Conservation (phyloP, 176 grass and related monocot genomes). For the sorghum (Sorghum bicolor) region DNA sequence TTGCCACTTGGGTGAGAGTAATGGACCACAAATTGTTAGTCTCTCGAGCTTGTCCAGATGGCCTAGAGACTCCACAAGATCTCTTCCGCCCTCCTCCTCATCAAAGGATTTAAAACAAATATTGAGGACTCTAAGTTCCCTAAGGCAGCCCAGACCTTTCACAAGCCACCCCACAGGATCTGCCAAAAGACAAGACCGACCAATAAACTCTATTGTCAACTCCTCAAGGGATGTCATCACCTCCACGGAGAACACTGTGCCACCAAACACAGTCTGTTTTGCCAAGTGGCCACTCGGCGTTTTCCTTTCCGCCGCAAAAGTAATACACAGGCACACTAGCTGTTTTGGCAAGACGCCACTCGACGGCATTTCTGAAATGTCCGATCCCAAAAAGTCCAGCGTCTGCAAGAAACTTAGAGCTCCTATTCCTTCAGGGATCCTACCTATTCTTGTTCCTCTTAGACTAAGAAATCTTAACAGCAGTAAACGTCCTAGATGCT, state of each 20-base stretch:
- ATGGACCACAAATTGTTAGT: not conserved
- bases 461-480: not conserved
- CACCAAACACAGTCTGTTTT: too few relatives aligned
- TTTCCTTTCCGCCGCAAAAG: accelerated
- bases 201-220: too few relatives aligned
- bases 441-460: accelerated
- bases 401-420: slow-evolving; percentile 6
- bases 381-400: not conserved
- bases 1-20: not conserved
- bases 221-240: not conserved
- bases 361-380: accelerated
- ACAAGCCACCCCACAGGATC: too few relatives aligned
- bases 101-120: not conserved
- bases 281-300: too few relatives aligned
- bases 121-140: not conserved
- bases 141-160: not conserved
- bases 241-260: not conserved
- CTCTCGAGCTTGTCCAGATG: not conserved
- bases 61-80: not conserved
- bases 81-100: not conserved
- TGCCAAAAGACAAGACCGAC: too few relatives aligned
- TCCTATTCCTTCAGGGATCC: slow-evolving; percentile 6
- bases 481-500: not conserved
- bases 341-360: too few relatives aligned
- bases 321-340: not conserved